Evolutionary conservation across 225 moss, liverwort and hornwort genomes (phyloP), one percentile per base, ranked within the genome.

Genomic region (Physcomitrium patens): DNA sequence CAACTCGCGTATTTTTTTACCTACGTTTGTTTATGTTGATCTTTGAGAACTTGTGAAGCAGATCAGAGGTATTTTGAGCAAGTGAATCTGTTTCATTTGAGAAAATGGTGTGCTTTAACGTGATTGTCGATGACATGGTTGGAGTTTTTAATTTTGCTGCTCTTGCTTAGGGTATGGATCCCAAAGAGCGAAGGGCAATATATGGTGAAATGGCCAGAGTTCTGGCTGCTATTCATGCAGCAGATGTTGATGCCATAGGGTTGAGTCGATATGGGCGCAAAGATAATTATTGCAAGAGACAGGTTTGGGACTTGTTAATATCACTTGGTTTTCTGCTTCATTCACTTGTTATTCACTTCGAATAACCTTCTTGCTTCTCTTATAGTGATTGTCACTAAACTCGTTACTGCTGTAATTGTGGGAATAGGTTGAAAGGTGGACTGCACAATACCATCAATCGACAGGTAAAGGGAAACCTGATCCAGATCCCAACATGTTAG

Each of bases 211-310:
- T 99, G 93, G 91, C 83, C 50, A 76, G 78, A 67, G 80, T 81
- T 73, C 81, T 99, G 81, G 99, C 93, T 71, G 90, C 93, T 37
- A 90, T 99, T 74, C 99, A 99, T 79, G 75, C 85, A 75, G 90
- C 89, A 49, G 86, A 95, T 79, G 93, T 91, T 68, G 80, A 91
- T 82, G 89, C 91, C 58, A 80, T 93, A 68, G 99, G 95, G 42
- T 83, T 99, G 78, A 85, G 86, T 66, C 67, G 83, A 71, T 99
- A 86, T 82, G 99, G 99, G 68, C 93, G 95, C 48, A 86, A 68
- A 68, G 91, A 92, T 47, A 89, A 93, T 61, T 99, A 91, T 77
- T 95, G 93, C 77, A 91, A 84, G 78, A 82, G 99, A 81, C 99
- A 99, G 91, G 97, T 94, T 48, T 44, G 79, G 63, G 65, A 56